phyloP scores from a whole-genome alignment of 2,329 filamentous ascomycete genomes.

The Penicillium polonicum region DNA sequence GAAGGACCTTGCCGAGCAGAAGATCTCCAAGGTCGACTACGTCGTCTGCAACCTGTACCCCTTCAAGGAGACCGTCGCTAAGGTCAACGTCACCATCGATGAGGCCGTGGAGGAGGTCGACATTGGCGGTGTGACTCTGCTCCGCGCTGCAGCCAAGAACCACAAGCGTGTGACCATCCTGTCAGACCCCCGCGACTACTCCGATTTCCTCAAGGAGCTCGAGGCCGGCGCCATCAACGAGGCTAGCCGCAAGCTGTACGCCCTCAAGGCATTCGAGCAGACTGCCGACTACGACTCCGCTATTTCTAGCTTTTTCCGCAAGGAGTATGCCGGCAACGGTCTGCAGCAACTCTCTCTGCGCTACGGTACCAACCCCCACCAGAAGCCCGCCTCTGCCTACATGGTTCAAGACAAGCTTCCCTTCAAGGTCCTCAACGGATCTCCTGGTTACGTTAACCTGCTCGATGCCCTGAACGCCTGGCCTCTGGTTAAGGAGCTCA shows the following conservation, averaged over 20 bases:
- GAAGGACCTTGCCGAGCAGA: constrained; percentile 92
- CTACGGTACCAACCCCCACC: constrained; percentile 96
- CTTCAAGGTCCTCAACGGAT: constrained; percentile 89
- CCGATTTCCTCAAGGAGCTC: constrained; percentile 88
- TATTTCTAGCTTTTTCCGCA: constrained; percentile 96
- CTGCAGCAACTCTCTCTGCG: constrained; percentile 80
- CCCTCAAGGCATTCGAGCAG: constrained; percentile 97
- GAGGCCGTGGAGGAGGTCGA: constrained; percentile 99
- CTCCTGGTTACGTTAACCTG: constrained; percentile 96
- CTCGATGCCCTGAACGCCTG: constrained; percentile 95
- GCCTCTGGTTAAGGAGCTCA: constrained; percentile 95
- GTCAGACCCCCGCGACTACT: constrained; percentile 89
- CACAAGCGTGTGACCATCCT: constrained; percentile 93
- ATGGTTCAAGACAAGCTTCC: constrained; percentile 71
- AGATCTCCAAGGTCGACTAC: constrained; percentile 92
- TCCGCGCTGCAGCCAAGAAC: constrained; percentile 97
- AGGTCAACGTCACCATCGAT: constrained; percentile 93
- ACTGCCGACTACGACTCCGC: constrained; percentile 94
- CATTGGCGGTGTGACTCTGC: constrained; percentile 94
- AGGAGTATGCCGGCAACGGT: constrained; percentile 87
- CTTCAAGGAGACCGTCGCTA: constrained; percentile 97
- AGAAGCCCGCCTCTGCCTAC: constrained; percentile 91
- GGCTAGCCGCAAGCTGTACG: constrained; percentile 80
- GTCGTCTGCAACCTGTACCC: constrained; percentile 99
- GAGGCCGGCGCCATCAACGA: constrained; percentile 82